Conservation (phyloP, 2,329 filamentous ascomycete species). For the Fusarium nematophilum region DNA sequence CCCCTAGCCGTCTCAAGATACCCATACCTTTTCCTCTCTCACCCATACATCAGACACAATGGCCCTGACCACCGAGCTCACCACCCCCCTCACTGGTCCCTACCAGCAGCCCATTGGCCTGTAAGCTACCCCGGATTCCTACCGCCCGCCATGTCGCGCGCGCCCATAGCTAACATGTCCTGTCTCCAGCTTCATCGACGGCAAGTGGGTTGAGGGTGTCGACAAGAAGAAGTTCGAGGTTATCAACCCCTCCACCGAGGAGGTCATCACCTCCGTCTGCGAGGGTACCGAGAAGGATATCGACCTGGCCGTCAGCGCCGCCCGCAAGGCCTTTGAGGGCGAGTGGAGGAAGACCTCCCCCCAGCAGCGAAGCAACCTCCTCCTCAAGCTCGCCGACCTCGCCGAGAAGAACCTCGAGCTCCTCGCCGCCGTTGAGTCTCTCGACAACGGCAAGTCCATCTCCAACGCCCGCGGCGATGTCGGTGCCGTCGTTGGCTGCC, state of each 20-base stretch:
- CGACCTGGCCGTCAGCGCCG: slow-evolving; percentile 83
- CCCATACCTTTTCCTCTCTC: slow-evolving; percentile 30
- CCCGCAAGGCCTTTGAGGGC: slow-evolving; percentile 86
- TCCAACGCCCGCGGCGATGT: slow-evolving; percentile 82
- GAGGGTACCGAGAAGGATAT: slow-evolving; percentile 91
- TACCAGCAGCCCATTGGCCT: slow-evolving; percentile 71
- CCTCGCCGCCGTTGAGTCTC: slow-evolving; percentile 83
- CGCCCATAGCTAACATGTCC: slow-evolving; percentile 33
- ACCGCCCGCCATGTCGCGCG: neutral
- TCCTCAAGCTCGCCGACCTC: slow-evolving; percentile 83
- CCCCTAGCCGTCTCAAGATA: slow-evolving; percentile 35
- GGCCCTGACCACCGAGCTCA: slow-evolving; percentile 67
- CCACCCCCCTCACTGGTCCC: slow-evolving; percentile 73
- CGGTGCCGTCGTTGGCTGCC: slow-evolving; percentile 71
- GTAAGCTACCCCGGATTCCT: slow-evolving; percentile 55
- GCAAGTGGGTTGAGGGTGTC: slow-evolving; percentile 82
- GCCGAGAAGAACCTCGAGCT: slow-evolving; percentile 81
- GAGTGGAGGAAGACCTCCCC: slow-evolving; percentile 76
- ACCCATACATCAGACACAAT: slow-evolving; percentile 37
- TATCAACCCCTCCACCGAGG: slow-evolving; percentile 88
- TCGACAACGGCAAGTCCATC: slow-evolving; percentile 90
- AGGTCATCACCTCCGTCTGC: slow-evolving; percentile 83
- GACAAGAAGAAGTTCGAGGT: slow-evolving; percentile 94
- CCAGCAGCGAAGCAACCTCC: slow-evolving; percentile 73
- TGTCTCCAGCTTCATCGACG: slow-evolving; percentile 82